Evolutionary conservation across 2,329 filamentous ascomycete species (phyloP), one percentile per base, ranked within the genome.

Genomic region (Penicillium sp.): DNA sequence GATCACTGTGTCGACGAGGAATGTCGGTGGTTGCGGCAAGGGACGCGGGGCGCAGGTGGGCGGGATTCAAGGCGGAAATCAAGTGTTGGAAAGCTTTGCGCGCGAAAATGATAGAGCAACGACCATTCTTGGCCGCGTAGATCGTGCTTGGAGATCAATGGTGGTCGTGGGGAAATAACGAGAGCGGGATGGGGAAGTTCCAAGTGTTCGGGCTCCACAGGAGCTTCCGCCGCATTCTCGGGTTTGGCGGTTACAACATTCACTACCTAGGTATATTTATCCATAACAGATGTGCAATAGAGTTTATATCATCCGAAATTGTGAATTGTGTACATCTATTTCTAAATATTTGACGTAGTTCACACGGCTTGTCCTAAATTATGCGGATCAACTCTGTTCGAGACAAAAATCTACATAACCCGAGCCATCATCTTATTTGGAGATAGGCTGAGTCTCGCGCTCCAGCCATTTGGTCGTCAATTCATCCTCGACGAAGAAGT

Each of bases 391-490:
- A 22, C 18, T n/a, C 18, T 22, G 18, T 22, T 9, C 18, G 9
- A 22, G 18, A 9, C 18, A 22, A 5, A 9, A 22, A 5, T 27
- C 25, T 27, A 27, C 25, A 5, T n/a, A 11, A 6, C 12, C 11
- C 25, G 28, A 28, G 16, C 18, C 20, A 28, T 10, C 31, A 14
- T 34, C 37, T 23, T 55, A 59, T 43, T 61, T 66, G 17, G 56
- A 75, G 48, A 81, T 75, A 4, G 80, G 77, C 55, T 76, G 73
- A n/a, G 85, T 93, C 70, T 98, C 92, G 56, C 85, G 78, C 68
- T 85, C 76, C 54, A 98, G 70, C 90, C 90, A 98, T 38, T 75
- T 76, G 62, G 77, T 68, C 1, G 86, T 85, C 51, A 84, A 60
- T 32, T 79, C 68, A 58, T 93, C 87, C 2, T 78, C 70, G 48